A percentile compares a stretch with the other conserved stretches of the same genome.
phyloP scores from a whole-genome alignment of 2,329 filamentous ascomycete genomes.

The Ophiostoma quercus region DNA sequence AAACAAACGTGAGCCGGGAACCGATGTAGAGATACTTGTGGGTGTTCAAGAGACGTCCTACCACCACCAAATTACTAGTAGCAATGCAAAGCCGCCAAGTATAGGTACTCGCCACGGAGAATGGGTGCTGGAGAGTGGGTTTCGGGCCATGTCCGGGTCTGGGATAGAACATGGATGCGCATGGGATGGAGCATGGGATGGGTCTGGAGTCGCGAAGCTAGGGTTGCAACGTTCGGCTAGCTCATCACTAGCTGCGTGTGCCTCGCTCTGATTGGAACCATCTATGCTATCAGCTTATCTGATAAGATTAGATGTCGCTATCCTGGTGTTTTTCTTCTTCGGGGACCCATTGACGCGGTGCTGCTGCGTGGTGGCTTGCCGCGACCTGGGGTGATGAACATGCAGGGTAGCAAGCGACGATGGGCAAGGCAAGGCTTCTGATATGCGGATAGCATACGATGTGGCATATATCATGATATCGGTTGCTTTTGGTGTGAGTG shows the following conservation, averaged over 20 bases:
- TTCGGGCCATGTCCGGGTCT: background rate
- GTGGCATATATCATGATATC: background rate
- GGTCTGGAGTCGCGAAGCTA: background rate
- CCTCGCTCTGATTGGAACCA: slow-evolving; percentile 14
- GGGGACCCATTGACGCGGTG: background rate
- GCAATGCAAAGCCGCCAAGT: background rate
- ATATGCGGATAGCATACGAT: background rate
- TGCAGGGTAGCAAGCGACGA: slow-evolving; percentile 1
- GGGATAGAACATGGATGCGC: background rate
- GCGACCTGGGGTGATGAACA: background rate
- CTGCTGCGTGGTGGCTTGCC: background rate
- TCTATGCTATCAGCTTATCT: slow-evolving; percentile 21
- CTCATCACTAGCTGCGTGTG: background rate
- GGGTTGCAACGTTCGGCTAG: background rate
- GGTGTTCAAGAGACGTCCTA: background rate
- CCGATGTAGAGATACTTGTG: background rate
- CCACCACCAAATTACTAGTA: background rate
- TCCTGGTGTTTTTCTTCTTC: background rate
- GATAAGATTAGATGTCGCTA: slow-evolving; percentile 21
- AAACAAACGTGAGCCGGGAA: background rate
- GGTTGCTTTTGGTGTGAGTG: background rate
- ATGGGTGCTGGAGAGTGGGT: background rate
- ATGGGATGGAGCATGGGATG: background rate
- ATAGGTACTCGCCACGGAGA: background rate
- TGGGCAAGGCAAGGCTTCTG: background rate